Evolutionary conservation across 2,329 filamentous ascomycete species (phyloP).

Genomic region (Neoascochyta sp.): DNA sequence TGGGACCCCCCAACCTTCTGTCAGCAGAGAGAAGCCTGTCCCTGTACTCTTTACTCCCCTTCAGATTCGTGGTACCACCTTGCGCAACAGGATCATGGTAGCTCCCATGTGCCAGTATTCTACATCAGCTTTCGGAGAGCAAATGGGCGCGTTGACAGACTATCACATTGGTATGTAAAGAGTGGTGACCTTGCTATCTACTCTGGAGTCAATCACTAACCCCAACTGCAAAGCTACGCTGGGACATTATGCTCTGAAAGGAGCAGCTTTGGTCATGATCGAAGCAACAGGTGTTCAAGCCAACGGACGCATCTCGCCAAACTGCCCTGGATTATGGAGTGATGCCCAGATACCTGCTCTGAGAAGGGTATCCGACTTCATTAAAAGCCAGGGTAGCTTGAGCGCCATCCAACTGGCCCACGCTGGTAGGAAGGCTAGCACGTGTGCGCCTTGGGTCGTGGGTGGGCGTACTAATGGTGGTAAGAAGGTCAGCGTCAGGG

Average conservation of each 20-base stretch:
- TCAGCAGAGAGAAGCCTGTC: constrained; percentile 6
- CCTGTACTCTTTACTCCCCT: constrained; percentile 38
- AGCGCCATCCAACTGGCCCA: constrained; percentile 37
- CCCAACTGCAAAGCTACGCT: too few species aligned
- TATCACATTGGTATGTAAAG: too few species aligned
- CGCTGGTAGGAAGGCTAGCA: constrained; percentile 35
- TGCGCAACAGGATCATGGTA: constrained; percentile 38
- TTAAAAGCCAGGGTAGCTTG: constrained; percentile 33
- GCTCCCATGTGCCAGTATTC: constrained; percentile 41
- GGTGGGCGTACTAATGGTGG: constrained; percentile 13
- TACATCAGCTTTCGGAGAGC: constrained; percentile 31
- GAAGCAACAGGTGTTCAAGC: constrained; percentile 38
- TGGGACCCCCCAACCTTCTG: constrained; percentile 28
- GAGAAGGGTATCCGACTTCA: constrained; percentile 32
- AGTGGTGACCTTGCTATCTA: too few species aligned
- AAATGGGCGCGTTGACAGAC: constrained; percentile 37
- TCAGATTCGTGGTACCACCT: constrained; percentile 33
- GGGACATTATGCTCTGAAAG: constrained; percentile 40
- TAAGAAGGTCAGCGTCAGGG: constrained; percentile 28
- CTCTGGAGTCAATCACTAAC: too few species aligned
- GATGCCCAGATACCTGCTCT: constrained; percentile 38
- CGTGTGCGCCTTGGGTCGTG: constrained; percentile 31
- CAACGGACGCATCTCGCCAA: constrained; percentile 36
- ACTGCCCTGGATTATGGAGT: constrained; percentile 37
- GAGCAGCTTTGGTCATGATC: constrained; percentile 33